Conservation (phyloP, 805 yeast genomes). For the Candida succiphila region DNA sequence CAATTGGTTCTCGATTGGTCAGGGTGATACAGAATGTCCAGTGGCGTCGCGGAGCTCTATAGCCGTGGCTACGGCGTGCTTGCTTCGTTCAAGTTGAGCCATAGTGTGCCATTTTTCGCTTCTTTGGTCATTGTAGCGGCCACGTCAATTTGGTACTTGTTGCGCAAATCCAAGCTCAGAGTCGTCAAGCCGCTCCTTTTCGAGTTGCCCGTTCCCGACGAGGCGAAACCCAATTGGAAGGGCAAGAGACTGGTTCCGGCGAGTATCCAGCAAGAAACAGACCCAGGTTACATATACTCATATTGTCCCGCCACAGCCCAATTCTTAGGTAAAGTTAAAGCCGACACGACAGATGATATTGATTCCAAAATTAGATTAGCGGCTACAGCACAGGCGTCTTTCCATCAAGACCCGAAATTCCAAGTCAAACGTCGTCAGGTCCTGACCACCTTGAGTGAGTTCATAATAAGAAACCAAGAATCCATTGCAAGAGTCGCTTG, state of each 20-base stretch:
- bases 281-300: conserved; percentile 64
- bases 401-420: conserved; percentile 45
- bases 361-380: conserved; percentile 51
- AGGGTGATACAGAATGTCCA: too few species aligned
- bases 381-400: conserved; percentile 40
- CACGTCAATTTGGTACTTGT: too few species aligned
- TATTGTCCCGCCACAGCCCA: conserved; percentile 98
- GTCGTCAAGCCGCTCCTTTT: conserved; percentile 32
- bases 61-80: too few species aligned
- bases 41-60: too few species aligned
- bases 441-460: conserved; percentile 60
- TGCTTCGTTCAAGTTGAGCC: too few species aligned
- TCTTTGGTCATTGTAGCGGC: too few species aligned
- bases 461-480: conserved; percentile 72
- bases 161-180: conserved; percentile 13
- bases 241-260: conserved; percentile 69
- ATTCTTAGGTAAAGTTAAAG: conserved; percentile 60
- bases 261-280: conserved; percentile 45
- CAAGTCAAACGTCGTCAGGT: conserved; percentile 53
- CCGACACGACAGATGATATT: conserved; percentile 60
- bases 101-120: too few species aligned
- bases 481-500: conserved; percentile 87
- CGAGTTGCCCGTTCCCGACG: conserved; percentile 54
- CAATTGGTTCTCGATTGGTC: too few species aligned
- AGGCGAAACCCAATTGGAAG: conserved; percentile 86